Evolutionary conservation across 2,329 filamentous ascomycete genomes (phyloP), one percentile per base, ranked within the genome.

Genomic region (Scedosporium boydii): DNA sequence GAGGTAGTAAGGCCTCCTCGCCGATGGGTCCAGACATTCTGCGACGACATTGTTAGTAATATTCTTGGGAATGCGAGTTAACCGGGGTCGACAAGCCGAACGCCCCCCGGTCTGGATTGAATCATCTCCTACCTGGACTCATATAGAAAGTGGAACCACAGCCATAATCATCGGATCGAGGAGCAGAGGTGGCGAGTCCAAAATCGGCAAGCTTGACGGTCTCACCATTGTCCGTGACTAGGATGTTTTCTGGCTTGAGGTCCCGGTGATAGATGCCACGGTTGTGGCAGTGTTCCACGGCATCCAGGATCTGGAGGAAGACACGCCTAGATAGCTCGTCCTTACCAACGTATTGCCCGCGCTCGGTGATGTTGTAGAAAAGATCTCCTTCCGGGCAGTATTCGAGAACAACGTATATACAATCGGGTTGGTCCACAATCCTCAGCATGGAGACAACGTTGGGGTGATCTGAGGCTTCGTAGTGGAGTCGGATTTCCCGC

Each of bases 101-200:
- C 62, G 66, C 60, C 63, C 60, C 63, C 64, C 29, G 27, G 63
- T 5, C 18, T 23, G 18, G 18, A 55, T 9, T 23, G n/a, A 55
- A 14, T 23, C 18, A 55, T 48, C 64, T 70, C 85, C 75, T 89
- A 97, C 93, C 93, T 85, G 95, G 95, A 72, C 92, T 96, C 95
- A 98, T 99, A 79, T 99, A 99, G 72, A 98, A 98, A 14, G 93
- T 98, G 38, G 95, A 98, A 66, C 95, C 95, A 74, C 95, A 99
- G 71, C 95, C 95, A 76, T 96, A 97, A 75, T 99, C 95, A 69
- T 92, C 89, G 66, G 93, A 96, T 68, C 88, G 82, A 67, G 86
- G 82, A 67, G 93, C 90, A 63, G 86, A 87, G 26, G 92, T 98
- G 64, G 95, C 95, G 62, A 99, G 85, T 73, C 95, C 95, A 82